phyloP scores from a whole-genome alignment of 495 filamentous ascomycete genomes.

The Aspergillus bridgeri region DNA sequence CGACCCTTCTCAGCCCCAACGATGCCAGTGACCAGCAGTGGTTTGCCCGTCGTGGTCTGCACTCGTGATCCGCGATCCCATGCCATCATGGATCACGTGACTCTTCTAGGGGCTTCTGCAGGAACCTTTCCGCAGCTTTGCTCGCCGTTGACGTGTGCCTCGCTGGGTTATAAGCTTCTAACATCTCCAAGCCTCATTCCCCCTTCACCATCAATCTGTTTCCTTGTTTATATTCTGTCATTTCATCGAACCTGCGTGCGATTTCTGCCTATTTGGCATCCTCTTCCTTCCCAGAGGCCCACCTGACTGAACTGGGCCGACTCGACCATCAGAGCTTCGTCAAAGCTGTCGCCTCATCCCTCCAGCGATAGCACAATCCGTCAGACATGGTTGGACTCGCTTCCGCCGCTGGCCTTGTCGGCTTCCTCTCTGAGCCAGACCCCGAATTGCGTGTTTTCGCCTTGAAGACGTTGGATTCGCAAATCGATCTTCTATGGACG shows the following conservation, averaged over 20 bases:
- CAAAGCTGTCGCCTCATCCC: constrained; percentile 39
- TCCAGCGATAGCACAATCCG: constrained; percentile 25
- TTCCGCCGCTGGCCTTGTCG: constrained; percentile 90
- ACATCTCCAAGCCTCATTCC: constrained; percentile 32
- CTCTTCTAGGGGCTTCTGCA: constrained; percentile 21
- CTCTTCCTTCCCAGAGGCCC: constrained; percentile 1
- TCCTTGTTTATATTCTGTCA: constrained; percentile 17
- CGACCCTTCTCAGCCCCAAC: background rate
- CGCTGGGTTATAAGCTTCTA: constrained; percentile 36
- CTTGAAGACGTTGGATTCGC: constrained; percentile 86
- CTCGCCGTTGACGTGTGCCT: constrained; percentile 43
- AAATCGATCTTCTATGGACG: constrained; percentile 95
- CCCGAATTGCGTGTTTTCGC: constrained; percentile 89
- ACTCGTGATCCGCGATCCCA: constrained; percentile 9
- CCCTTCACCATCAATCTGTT: constrained; percentile 24
- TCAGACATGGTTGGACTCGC: constrained; percentile 81
- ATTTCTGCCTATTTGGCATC: constrained; percentile 11
- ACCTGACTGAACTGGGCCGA: constrained; percentile 14
- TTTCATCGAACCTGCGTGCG: constrained; percentile 14
- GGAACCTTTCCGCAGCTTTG: constrained; percentile 26
- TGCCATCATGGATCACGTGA: constrained; percentile 21
- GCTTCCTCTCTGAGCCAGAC: constrained; percentile 93
- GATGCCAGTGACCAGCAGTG: background rate
- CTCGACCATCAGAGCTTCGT: constrained; percentile 31
- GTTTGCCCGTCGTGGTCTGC: background rate